phyloP scores from a whole-genome alignment of 495 filamentous ascomycete species.

The Saxophila tyrrhenica region DNA sequence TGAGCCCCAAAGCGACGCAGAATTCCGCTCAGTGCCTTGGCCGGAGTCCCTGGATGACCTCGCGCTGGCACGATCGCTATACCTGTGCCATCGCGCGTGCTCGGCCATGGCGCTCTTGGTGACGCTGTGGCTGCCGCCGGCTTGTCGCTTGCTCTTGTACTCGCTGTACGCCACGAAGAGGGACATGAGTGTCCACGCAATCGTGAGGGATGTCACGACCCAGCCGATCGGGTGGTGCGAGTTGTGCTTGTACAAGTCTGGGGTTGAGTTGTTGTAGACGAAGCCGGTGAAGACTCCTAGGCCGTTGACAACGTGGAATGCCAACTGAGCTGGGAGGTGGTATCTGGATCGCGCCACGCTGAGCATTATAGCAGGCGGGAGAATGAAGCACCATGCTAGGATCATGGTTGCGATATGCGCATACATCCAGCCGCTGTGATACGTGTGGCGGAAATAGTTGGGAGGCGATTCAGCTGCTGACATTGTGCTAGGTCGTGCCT shows the following conservation, averaged over 20 bases:
- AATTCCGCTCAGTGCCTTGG: constrained; percentile 11
- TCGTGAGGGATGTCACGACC: constrained; percentile 62
- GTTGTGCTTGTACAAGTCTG: constrained; percentile 81
- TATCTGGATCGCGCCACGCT: constrained; percentile 71
- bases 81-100: constrained; percentile 43
- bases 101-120: constrained; percentile 51
- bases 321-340: constrained; percentile 58
- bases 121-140: constrained; percentile 4
- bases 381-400: constrained; percentile 67
- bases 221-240: constrained; percentile 84
- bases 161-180: constrained; percentile 32
- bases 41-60: constrained; percentile 80
- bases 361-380: constrained; percentile 77
- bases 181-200: constrained; percentile 56
- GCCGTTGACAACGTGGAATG: constrained; percentile 63
- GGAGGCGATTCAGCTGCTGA: background rate
- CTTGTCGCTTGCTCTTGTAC: constrained; percentile 12
- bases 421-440: constrained; percentile 55
- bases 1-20: constrained; percentile 48
- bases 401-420: constrained; percentile 74
- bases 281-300: constrained; percentile 59
- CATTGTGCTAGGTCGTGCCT: background rate
- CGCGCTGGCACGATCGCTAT: constrained; percentile 35
- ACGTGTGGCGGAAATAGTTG: constrained; percentile 68
- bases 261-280: constrained; percentile 71